Percentiles rank a stretch among this genome's conserved stretches.
phyloP scores from a whole-genome alignment of 371 early-diverging fungal species.

The Rhizopus microsporus region DNA sequence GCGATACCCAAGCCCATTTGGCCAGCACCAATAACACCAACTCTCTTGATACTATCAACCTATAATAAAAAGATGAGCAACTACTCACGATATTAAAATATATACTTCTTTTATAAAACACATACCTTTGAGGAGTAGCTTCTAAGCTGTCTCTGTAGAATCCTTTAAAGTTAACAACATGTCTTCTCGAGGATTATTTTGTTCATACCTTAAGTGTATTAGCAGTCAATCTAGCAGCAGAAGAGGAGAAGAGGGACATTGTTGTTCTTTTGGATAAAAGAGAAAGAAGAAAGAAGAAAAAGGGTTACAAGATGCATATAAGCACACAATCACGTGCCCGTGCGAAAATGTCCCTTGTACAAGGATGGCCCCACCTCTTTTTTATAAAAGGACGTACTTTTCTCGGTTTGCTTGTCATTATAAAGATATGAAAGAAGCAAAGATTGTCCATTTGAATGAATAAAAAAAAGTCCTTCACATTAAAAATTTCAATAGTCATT shows the following conservation, averaged over 20 bases:
- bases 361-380: too few relatives aligned
- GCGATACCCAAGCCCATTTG: slow-evolving; percentile 97
- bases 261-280: neutral
- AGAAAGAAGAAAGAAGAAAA: neutral
- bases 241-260: slow-evolving; percentile 7
- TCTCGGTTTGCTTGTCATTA: too few relatives aligned
- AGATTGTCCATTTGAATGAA: too few relatives aligned
- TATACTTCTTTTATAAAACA: neutral
- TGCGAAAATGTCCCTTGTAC: slow-evolving; percentile 3
- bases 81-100: too few relatives aligned
- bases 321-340: slow-evolving; percentile 15
- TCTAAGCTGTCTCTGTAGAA: slow-evolving; percentile 5
- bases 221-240: neutral
- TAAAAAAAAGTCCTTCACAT: too few relatives aligned
- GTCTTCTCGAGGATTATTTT: too few relatives aligned
- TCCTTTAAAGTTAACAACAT: too few relatives aligned
- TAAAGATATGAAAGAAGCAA: too few relatives aligned
- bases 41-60: slow-evolving; percentile 50
- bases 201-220: neutral
- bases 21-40: slow-evolving; percentile 83
- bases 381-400: too few relatives aligned
- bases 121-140: slow-evolving; percentile 8
- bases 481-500: too few relatives aligned
- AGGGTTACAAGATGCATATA: neutral
- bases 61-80: neutral